A percentile compares a stretch with the other conserved stretches of the same genome.
Evolutionary conservation across 2,329 filamentous ascomycete species (phyloP).

Genomic region (Clarireedia homoeocarpa): DNA sequence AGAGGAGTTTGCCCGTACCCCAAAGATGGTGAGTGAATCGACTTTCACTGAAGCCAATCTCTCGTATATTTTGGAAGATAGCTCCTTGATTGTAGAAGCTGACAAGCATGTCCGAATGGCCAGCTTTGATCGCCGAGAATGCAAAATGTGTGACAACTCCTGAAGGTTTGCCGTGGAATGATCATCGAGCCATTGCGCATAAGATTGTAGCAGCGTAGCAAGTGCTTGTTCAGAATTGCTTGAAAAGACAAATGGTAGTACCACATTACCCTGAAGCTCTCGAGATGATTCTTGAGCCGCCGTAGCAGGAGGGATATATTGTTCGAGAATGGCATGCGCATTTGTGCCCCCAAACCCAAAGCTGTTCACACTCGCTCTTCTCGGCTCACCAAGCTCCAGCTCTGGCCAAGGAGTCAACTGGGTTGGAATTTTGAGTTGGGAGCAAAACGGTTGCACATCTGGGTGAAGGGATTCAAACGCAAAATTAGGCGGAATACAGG

Average conservation of each 20-base stretch:
- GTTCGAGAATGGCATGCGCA: conserved; percentile 30
- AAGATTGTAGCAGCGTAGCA: no score
- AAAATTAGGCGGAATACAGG: conserved; percentile 26
- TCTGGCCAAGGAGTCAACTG: neutral
- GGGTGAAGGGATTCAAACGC: conserved; percentile 27
- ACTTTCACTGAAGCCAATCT: neutral
- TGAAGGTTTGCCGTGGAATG: no score
- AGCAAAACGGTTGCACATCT: neutral
- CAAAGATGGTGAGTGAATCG: neutral
- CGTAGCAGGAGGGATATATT: no score
- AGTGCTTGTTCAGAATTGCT: no score
- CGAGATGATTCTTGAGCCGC: no score
- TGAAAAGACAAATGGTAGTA: no score
- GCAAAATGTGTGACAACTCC: no score
- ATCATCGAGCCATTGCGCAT: no score
- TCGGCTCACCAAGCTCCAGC: conserved; percentile 5
- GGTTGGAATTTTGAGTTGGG: neutral
- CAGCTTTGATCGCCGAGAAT: no score
- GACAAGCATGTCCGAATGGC: neutral
- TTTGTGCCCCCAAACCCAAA: conserved; percentile 21
- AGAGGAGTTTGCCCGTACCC: conserved; percentile 9
- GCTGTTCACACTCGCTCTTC: conserved; percentile 3
- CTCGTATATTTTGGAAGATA: neutral
- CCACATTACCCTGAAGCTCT: no score
- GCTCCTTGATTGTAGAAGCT: neutral